A percentile compares a stretch with the other conserved stretches of the same genome.
phyloP scores from a whole-genome alignment of 495 filamentous ascomycete species.

The Neurospora hispaniola region DNA sequence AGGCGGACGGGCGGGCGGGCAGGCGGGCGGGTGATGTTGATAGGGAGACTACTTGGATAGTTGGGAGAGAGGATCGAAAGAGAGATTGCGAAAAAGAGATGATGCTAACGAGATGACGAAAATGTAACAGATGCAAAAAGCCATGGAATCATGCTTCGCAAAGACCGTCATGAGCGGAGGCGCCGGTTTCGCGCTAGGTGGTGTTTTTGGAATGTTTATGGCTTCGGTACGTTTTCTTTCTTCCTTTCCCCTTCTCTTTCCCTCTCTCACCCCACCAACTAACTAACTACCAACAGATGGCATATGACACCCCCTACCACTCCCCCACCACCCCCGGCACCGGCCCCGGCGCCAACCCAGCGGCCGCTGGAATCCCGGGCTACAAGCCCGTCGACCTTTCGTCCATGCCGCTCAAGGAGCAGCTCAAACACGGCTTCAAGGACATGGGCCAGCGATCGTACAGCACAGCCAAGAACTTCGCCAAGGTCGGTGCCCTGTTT shows the following conservation, averaged over 20 bases:
- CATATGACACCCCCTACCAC: conserved; percentile 26
- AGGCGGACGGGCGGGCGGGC: background rate
- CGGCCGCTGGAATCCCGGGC: conserved; percentile 7
- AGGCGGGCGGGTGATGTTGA: background rate
- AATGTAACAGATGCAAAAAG: conserved; percentile 54
- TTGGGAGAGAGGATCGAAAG: background rate
- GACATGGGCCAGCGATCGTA: conserved; percentile 85
- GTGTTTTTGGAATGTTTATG: conserved; percentile 93
- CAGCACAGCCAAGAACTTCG: conserved; percentile 90
- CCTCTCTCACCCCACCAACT: background rate
- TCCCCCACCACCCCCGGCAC: background rate
- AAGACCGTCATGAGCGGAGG: conserved; percentile 76
- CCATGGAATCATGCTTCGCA: conserved; percentile 80
- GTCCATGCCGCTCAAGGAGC: conserved; percentile 68
- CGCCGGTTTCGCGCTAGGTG: conserved; percentile 84
- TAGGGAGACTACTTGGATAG: background rate
- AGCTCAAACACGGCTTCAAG: conserved; percentile 73
- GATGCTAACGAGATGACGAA: conserved; percentile 4
- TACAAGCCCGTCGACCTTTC: conserved; percentile 36
- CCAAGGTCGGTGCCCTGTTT: conserved; percentile 80
- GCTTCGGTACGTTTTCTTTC: conserved; percentile 53
- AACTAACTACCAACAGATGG: conserved; percentile 16
- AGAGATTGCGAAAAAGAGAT: background rate
- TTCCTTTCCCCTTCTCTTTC: background rate
- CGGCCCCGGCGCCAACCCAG: background rate